Conservation (phyloP, 2,329 filamentous ascomycete species). For the Xylariaceae sp. region DNA sequence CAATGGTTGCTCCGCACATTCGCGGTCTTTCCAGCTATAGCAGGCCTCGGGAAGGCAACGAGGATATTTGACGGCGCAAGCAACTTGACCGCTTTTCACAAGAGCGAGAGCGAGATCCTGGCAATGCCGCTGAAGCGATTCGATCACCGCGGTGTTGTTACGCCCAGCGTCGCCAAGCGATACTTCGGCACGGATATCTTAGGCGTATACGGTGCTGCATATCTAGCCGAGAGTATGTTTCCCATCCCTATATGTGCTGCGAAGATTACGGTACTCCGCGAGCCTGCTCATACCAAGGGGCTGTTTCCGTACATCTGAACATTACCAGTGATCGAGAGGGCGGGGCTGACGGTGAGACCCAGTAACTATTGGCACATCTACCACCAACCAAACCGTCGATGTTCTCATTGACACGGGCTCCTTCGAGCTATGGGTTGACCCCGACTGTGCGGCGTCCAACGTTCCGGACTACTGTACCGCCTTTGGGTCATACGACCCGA, state of each 20-base stretch:
- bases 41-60: conserved; percentile 2
- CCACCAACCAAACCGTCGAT: conserved; percentile 34
- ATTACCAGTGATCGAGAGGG: background rate
- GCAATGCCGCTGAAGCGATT: conserved; percentile 24
- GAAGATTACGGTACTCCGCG: too few species aligned
- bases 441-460: conserved; percentile 35
- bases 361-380: conserved; percentile 40
- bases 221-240: conserved; percentile 25
- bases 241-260: too few species aligned
- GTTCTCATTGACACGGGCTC: conserved; percentile 50
- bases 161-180: conserved; percentile 22
- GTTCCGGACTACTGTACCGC: conserved; percentile 33
- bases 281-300: too few species aligned
- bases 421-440: conserved; percentile 52
- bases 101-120: conserved; percentile 14
- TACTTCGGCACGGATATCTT: conserved; percentile 24
- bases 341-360: conserved; percentile 6
- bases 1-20: background rate
- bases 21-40: conserved; percentile 1
- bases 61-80: background rate
- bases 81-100: conserved; percentile 11
- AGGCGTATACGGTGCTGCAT: conserved; percentile 27
- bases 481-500: conserved; percentile 42
- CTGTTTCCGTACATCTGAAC: too few species aligned
- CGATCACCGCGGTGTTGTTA: conserved; percentile 18